Evolutionary conservation across 2,329 filamentous ascomycete species (phyloP), one percentile per base, ranked within the genome.

Genomic region (Stachybotrys chlorohalonatus): DNA sequence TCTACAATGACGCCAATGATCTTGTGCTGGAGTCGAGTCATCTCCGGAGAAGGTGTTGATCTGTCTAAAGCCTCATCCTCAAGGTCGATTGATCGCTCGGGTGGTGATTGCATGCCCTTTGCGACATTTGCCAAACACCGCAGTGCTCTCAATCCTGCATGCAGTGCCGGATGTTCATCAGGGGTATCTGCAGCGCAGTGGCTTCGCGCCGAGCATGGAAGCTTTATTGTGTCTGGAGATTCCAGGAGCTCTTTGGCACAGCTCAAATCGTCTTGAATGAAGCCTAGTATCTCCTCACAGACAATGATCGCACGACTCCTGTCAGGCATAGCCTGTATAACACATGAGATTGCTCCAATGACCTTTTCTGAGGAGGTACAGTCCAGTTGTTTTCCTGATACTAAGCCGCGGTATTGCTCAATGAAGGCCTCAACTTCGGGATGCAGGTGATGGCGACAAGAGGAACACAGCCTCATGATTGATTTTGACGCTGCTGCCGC

Each of bases 401-500:
- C 39, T 52, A 92, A 80, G n/a, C 76, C 75, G 55, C 81, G 75
- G 65, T 91, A 93, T 64, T 91, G 85, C 32, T 80, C 75, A 49
- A 94, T 73, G 63, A 95, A 92, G 1, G 82, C 81, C 52, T 75
- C 73, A 4, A 87, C 77, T 63, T 93, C 85, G 1, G 79, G 71
- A 6, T 84, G 82, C n/a, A 95, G 73, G 52, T 84, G 80, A 31
- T 75, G 75, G 45, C 89, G 81, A 59, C 89, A 94, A 32, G 88
- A 87, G 0, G 84, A 89, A 65, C 89, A 93, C 1, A 94, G 78
- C 6, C 81, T 82, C 36, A 81, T 76, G 42, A 95, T 92, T 0
- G 89, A 87, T 63, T 84, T 87, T 2, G 89, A 88, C 4, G 89
- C 87, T 51, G 82, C 78, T n/a, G 78, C 75, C 8, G 85, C 83